Base-by-base conservation (phyloP, 2,329 filamentous ascomycete species). In the Diaporthe helianthi region DNA sequence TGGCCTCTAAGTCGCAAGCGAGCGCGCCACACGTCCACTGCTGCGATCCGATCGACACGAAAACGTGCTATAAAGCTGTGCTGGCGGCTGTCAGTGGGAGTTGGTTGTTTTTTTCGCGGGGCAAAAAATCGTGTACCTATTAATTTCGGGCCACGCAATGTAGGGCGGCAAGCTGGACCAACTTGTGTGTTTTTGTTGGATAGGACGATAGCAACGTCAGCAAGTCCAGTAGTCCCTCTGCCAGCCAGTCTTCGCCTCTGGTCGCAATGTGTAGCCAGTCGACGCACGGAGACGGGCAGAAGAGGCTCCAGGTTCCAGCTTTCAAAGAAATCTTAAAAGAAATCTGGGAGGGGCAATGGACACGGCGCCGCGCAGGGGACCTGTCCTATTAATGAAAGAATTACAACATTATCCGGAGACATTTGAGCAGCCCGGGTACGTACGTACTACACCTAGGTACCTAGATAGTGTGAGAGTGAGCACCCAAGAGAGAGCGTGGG, bases 401-500 rank as follows among this genome's bases (percentile, higher is more conserved):
- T 41, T 47, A 36, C 19, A 47, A 41, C 24, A 33, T 22, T 61
- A 17, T 17, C 47, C 47, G 38, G 55, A 33, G 41, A 33, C 55
- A 47, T 49, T 49, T 63, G 44, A 49, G 41, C 58, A 41, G 54
- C 24, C 54, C 19, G 26, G 36, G 54, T 17, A n/a, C n/a, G n/a
- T n/a, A n/a, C n/a, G n/a, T n/a, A n/a, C n/a, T n/a, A n/a, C n/a
- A n/a, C n/a, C n/a, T n/a, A n/a, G n/a, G n/a, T n/a, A n/a, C n/a
- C n/a, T n/a, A n/a, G n/a, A n/a, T n/a, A 61, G 58, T 47, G 41
- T 47, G 58, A 47, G 58, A 13, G 41, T 61, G 54, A 60, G 54
- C 24, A 60, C 26, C 58, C 41, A 33, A 19, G 26, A 24, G 41
- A 41, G 55, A n/a, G 1, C 33, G 24, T n/a, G 36, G 54, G 33